phyloP scores from a whole-genome alignment of 768 basidiomycete genomes.

The Mycena crocata region DNA sequence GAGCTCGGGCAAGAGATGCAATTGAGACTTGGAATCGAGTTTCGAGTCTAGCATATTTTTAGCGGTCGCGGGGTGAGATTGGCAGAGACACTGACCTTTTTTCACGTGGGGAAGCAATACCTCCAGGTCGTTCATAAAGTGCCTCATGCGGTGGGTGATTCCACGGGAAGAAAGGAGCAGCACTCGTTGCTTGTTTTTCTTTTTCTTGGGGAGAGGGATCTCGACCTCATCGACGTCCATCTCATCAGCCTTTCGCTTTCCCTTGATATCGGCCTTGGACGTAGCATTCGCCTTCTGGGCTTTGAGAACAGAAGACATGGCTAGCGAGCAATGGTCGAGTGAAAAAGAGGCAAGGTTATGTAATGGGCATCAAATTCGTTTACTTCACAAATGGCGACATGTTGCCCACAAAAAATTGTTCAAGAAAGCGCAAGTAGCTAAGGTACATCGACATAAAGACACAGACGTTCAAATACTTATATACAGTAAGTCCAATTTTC shows the following conservation, averaged over 20 bases:
- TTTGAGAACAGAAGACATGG: constrained; percentile 76
- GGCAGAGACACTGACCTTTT: constrained; percentile 73
- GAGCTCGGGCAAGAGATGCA: constrained; percentile 93
- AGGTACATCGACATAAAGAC: constrained; percentile 19
- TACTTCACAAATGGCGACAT: not conserved
- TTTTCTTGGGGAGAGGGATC: constrained; percentile 56
- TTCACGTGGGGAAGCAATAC: constrained; percentile 93
- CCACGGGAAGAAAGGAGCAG: constrained; percentile 93
- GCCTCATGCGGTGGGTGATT: constrained; percentile 95
- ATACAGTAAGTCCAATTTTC: constrained; percentile 24
- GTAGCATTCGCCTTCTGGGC: constrained; percentile 67
- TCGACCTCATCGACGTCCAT: constrained; percentile 63
- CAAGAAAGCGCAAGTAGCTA: constrained; percentile 24
- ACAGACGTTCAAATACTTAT: constrained; percentile 7
- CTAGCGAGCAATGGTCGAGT: no score
- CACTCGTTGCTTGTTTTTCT: constrained; percentile 95
- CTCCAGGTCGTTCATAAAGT: constrained; percentile 95
- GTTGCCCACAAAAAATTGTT: constrained; percentile 3
- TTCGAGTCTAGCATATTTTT: constrained; percentile 79
- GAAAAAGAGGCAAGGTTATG: constrained; percentile 15
- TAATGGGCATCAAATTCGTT: constrained; percentile 2
- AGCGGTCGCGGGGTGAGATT: not conserved
- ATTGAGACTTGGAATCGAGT: constrained; percentile 95
- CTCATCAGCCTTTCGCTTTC: constrained; percentile 71
- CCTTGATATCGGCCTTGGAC: constrained; percentile 58